A percentile compares a stretch with the other conserved stretches of the same genome.
These are phyloP conservation scores for Metschnikowia hibisci DNA, from an alignment of 805 yeast genomes.

Conservation along the genomic window DNA sequence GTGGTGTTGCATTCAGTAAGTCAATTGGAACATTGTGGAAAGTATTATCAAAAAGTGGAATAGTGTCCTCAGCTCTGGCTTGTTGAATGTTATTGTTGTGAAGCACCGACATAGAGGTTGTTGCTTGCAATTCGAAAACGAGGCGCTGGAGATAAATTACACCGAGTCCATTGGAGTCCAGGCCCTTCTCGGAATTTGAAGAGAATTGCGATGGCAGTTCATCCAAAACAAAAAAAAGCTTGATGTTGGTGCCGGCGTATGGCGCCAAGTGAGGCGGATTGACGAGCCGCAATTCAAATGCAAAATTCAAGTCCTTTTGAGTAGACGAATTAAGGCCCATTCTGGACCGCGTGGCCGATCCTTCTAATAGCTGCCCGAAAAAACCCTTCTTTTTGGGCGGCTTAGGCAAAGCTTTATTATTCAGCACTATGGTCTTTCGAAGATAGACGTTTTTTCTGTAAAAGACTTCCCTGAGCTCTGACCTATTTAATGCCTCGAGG, in stretches of 20 bases:
- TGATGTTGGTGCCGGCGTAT: conserved; percentile 33
- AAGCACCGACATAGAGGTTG: conserved; percentile 23
- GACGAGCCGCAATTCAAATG: conserved; percentile 47
- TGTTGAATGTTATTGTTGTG: conserved; percentile 28
- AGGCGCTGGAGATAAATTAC: conserved; percentile 41
- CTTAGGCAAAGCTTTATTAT: conserved; percentile 17
- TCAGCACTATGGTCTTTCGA: conserved; percentile 34
- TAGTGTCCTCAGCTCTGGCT: conserved; percentile 23
- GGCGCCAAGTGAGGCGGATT: conserved; percentile 48
- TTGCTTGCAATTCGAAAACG: conserved; percentile 26
- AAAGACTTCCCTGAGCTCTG: conserved; percentile 41
- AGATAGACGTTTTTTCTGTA: conserved; percentile 15
- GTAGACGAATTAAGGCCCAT: background rate
- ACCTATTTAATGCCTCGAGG: conserved; percentile 16
- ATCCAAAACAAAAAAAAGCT: conserved; percentile 28
- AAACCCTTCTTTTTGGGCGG: conserved; percentile 11
- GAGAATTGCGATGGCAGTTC: conserved; percentile 29
- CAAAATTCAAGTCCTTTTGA: conserved; percentile 32
- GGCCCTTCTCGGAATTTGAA: conserved; percentile 30
- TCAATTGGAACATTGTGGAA: conserved; percentile 38
- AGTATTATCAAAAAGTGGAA: conserved; percentile 29
- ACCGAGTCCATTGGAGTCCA: conserved; percentile 46
- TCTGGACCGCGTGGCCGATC: conserved; percentile 5
- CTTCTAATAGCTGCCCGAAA: conserved; percentile 11
- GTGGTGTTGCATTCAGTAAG: conserved; percentile 29